Percentiles rank a stretch among this genome's conserved stretches.
Conservation (phyloP, 768 basidiomycete genomes). For the Dacryopinax spathularia region DNA sequence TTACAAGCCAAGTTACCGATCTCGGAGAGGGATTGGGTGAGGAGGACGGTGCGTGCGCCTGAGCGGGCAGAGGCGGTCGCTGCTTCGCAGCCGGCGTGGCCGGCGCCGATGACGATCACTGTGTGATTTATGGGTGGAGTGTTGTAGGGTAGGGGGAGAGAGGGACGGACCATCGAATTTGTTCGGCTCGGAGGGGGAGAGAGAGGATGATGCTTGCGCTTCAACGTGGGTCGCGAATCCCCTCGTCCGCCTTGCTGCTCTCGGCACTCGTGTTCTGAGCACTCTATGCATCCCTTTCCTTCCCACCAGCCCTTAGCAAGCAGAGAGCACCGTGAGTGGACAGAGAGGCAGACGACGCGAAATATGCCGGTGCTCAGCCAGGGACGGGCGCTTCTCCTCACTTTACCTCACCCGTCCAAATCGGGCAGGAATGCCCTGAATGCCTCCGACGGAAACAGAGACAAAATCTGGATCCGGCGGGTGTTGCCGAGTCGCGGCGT, state of each 20-base stretch:
- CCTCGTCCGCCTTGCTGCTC: too few relatives aligned
- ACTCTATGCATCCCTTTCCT: not conserved
- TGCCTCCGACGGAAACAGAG: too few relatives aligned
- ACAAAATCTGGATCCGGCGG: too few relatives aligned
- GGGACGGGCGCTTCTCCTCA: too few relatives aligned
- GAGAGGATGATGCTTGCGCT: not conserved
- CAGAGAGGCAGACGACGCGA: too few relatives aligned
- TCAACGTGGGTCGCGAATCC: too few relatives aligned
- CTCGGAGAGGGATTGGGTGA: slow-evolving; percentile 70
- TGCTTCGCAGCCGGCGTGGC: slow-evolving; percentile 88
- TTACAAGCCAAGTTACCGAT: slow-evolving; percentile 83
- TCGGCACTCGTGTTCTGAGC: not conserved
- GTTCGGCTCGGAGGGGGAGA: not conserved
- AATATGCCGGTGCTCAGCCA: too few relatives aligned
- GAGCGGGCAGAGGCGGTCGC: slow-evolving; percentile 73
- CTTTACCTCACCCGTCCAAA: too few relatives aligned
- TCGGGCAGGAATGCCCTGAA: too few relatives aligned
- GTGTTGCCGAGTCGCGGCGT: too few relatives aligned
- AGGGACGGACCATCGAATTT: not conserved
- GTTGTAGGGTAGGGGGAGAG: not conserved
- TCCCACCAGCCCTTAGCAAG: too few relatives aligned
- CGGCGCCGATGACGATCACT: slow-evolving; percentile 83
- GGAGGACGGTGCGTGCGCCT: slow-evolving; percentile 62
- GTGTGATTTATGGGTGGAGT: not conserved
- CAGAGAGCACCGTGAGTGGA: too few relatives aligned